Conservation (phyloP, 2,329 filamentous ascomycete genomes). For the Rugonectria rugulosa region DNA sequence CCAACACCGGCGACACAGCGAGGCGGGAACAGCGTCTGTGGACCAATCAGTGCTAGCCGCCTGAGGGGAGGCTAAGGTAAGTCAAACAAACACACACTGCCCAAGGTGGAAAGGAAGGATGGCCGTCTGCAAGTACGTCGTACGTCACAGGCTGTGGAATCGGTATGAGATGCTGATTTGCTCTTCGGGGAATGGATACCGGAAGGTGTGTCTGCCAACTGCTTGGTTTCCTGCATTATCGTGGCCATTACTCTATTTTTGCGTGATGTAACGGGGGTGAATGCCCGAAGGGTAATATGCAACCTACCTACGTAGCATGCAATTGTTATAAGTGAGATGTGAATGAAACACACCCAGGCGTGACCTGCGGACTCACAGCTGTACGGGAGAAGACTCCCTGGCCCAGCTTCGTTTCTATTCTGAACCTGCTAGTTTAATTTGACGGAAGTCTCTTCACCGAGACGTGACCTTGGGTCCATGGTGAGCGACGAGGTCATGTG, state of each 20-base stretch:
- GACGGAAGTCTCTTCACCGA: slow-evolving; percentile 26
- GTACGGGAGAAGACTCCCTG: no score
- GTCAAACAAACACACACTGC: background rate
- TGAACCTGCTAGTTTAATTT: slow-evolving; percentile 16
- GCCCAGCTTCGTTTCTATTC: background rate
- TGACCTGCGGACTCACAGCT: background rate
- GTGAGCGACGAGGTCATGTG: slow-evolving; percentile 32
- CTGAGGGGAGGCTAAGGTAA: background rate
- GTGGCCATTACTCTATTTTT: slow-evolving; percentile 31
- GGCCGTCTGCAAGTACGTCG: slow-evolving; percentile 25
- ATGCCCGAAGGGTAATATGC: slow-evolving; percentile 15
- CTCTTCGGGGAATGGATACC: slow-evolving; percentile 29
- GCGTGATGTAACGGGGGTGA: slow-evolving; percentile 17
- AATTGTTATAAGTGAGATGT: background rate
- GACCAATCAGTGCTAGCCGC: slow-evolving; percentile 13
- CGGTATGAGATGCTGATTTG: slow-evolving; percentile 4
- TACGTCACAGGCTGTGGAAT: no score
- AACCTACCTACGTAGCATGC: background rate
- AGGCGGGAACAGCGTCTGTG: slow-evolving; percentile 17
- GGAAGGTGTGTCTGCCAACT: slow-evolving; percentile 23
- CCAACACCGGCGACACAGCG: slow-evolving; percentile 5
- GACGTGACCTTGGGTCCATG: slow-evolving; percentile 28
- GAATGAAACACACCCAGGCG: background rate
- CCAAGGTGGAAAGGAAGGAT: background rate
- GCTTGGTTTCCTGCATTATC: slow-evolving; percentile 36